Percentiles rank a stretch among this genome's conserved stretches.
These are phyloP conservation scores for Paramecium primaurelia DNA, from an alignment of 73 alveolate genomes.

Conservation along the genomic window DNA sequence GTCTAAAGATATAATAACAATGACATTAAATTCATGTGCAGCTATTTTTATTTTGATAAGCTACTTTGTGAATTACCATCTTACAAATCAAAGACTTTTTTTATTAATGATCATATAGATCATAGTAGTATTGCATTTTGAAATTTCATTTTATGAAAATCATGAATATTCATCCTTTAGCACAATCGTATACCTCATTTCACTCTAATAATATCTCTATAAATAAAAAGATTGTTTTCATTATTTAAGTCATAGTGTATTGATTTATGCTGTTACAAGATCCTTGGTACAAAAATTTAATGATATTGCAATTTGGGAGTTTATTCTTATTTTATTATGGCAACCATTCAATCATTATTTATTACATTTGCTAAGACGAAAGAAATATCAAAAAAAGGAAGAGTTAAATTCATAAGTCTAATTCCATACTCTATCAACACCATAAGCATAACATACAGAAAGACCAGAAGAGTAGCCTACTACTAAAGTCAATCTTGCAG, in stretches of 20 bases:
- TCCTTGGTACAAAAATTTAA: not conserved
- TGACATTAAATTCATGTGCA: not conserved
- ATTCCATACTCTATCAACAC: not conserved
- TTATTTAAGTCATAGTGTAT: not conserved
- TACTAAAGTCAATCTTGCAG: not conserved
- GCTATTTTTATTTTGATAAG: not conserved
- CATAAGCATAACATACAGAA: not conserved
- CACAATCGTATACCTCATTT: not conserved
- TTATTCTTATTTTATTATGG: not conserved
- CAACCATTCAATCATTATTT: not conserved
- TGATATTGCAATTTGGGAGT: not conserved
- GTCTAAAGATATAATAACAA: not conserved
- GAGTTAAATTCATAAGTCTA: not conserved
- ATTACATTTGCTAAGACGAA: not conserved
- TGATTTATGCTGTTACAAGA: not conserved
- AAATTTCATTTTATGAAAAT: not conserved
- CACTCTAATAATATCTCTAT: not conserved
- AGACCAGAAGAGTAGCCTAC: not conserved
- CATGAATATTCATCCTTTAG: not conserved
- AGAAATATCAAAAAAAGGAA: not conserved
- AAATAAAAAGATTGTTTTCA: not conserved
- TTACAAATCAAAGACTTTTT: not conserved
- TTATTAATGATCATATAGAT: not conserved
- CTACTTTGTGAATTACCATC: not conserved
- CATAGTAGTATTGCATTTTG: not conserved